Evolutionary conservation across 2,329 filamentous ascomycete genomes (phyloP), one percentile per base, ranked within the genome.

Genomic region (Domatiomyces globalis): DNA sequence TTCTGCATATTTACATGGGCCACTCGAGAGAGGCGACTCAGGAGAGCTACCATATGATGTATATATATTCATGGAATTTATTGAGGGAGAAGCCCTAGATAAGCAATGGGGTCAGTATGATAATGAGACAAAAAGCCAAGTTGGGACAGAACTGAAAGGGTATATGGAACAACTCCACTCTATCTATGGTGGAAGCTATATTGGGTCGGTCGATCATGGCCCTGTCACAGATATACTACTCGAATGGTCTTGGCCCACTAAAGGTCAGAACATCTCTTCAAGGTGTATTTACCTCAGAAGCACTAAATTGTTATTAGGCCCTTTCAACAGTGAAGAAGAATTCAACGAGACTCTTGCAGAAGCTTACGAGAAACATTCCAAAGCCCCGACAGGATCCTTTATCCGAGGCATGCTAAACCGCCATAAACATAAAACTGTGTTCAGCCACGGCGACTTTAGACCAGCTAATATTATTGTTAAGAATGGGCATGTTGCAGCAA

Each of bases 371-470:
- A 19, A 43, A 7, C 49, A 50, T 9, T 9, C 29, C 4, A 33
- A 12, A 46, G 36, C n/a, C 15, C 43, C 8, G 20, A 45, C 5
- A 2, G 29, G 8, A 5, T 2, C 10, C 8, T 9, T 33, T 33
- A 33, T 33, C 4, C 29, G 10, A 9, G 29, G 29, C 2, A 33
- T 33, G 29, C 29, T 46, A 10, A 33, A 12, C 10, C 9, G 8
- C 9, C 42, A 49, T 15, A n/a, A 50, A 5, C 58, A 61, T 33
- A 48, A 54, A 0, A 60, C 58, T 22, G 51, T 57, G 20, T 57
- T 60, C 29, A 58, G 59, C 9, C 58, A 61, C 48, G 54, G 54
- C n/a, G 59, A 62, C 45, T 36, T 61, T 9, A 49, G 49, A 22
- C 54, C 52, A 10, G 48, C 53, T 15, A 62, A 63, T 49, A 60